Conservation (phyloP, 208 protist genomes). For the Polymyxa betae region DNA sequence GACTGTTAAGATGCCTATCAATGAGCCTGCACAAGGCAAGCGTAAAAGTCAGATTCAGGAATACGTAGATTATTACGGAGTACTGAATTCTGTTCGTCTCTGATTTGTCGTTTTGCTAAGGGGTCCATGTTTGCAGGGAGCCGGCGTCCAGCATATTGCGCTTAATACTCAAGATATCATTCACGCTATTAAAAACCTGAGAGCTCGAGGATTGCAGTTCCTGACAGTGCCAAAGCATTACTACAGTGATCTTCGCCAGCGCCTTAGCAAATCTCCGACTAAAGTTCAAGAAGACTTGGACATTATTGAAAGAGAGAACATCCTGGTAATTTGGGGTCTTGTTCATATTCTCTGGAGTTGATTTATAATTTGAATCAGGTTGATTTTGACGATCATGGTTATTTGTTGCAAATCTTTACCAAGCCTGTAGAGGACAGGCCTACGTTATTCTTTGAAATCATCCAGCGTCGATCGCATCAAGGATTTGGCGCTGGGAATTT, state of each 20-base stretch:
- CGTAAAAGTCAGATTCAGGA: slow-evolving; percentile 82
- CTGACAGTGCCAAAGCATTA: slow-evolving; percentile 75
- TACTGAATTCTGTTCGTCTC: not conserved
- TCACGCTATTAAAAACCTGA: slow-evolving; percentile 55
- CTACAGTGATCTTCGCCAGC: slow-evolving; percentile 73
- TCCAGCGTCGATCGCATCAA: slow-evolving; percentile 77
- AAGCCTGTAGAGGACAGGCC: slow-evolving; percentile 80
- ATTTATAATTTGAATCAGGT: slow-evolving; percentile 75
- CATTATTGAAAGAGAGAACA: slow-evolving; percentile 58
- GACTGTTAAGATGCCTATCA: slow-evolving; percentile 82
- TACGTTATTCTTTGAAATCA: slow-evolving; percentile 84
- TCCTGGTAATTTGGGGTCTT: slow-evolving; percentile 48
- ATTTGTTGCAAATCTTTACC: slow-evolving; percentile 85
- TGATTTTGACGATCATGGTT: slow-evolving; percentile 79
- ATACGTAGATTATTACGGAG: slow-evolving; percentile 81
- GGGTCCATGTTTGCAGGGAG: slow-evolving; percentile 63
- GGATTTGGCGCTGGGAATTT: slow-evolving; percentile 84
- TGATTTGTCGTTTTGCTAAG: not conserved
- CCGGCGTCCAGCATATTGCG: slow-evolving; percentile 84
- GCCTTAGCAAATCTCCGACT: slow-evolving; percentile 68
- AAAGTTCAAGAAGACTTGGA: slow-evolving; percentile 72
- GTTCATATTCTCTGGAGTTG: slow-evolving; percentile 57
- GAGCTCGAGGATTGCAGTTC: slow-evolving; percentile 76
- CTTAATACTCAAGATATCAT: slow-evolving; percentile 67
- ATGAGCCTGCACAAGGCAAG: slow-evolving; percentile 80